Conservation (phyloP, 768 basidiomycete species). For the Boletus rufocinnamomeus region DNA sequence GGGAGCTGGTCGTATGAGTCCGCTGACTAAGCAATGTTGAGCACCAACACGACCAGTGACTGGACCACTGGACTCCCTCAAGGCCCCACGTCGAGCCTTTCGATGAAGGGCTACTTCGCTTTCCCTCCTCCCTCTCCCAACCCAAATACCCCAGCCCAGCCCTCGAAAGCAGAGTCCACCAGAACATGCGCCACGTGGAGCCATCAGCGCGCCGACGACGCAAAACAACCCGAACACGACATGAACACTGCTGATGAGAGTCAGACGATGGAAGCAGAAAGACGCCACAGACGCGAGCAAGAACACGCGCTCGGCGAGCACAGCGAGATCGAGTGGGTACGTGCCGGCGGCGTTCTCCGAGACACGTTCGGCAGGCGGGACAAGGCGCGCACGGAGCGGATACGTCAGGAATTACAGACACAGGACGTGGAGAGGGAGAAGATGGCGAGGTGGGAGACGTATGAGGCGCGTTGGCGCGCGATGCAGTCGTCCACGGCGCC, state of each 20-base stretch:
- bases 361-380: constrained; percentile 53
- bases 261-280: constrained; percentile 17
- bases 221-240: not conserved
- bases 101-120: constrained; percentile 30
- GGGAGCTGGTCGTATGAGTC: too few species aligned
- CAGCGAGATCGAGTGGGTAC: constrained; percentile 62
- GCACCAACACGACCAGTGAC: too few species aligned
- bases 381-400: constrained; percentile 47
- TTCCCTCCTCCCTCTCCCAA: constrained; percentile 19
- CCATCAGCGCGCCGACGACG: not conserved
- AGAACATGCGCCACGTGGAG: constrained; percentile 3
- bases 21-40: too few species aligned
- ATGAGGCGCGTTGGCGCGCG: constrained; percentile 53
- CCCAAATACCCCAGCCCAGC: not conserved
- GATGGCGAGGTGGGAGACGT: constrained; percentile 49
- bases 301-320: constrained; percentile 46
- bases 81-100: not conserved
- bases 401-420: constrained; percentile 49
- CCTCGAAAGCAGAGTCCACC: not conserved
- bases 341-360: constrained; percentile 56
- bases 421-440: constrained; percentile 44
- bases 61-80: too few species aligned
- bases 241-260: not conserved
- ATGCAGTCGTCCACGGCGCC: constrained; percentile 34
- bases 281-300: constrained; percentile 24